Conservation (phyloP, 495 filamentous ascomycete species). For the Halenospora varia region DNA sequence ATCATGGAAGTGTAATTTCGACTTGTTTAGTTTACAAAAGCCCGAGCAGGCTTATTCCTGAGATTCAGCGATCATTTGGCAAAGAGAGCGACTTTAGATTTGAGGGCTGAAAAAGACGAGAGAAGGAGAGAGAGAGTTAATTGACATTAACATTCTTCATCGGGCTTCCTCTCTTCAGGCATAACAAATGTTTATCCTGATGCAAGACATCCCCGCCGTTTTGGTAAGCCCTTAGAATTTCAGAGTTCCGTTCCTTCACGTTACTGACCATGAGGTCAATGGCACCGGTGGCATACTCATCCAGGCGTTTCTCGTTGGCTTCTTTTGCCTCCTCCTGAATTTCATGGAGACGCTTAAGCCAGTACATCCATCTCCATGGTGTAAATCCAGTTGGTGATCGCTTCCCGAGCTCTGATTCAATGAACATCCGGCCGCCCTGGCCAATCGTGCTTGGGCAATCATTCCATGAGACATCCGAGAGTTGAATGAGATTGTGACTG, state of each 20-base stretch:
- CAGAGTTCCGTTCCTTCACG: neutral
- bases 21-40: neutral
- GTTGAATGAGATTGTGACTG: slow-evolving; percentile 14
- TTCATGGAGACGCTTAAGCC: slow-evolving; percentile 21
- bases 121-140: neutral
- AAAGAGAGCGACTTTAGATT: neutral
- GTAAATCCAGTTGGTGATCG: slow-evolving; percentile 14
- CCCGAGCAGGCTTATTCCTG: neutral
- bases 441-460: slow-evolving; percentile 13
- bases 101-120: neutral
- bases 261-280: neutral
- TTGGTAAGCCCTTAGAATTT: neutral
- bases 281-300: neutral
- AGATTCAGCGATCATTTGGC: neutral
- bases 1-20: neutral
- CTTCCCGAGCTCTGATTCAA: slow-evolving; percentile 8
- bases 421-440: slow-evolving; percentile 8
- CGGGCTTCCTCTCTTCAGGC: neutral
- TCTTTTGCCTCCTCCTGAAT: slow-evolving; percentile 3
- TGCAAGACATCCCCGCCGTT: neutral
- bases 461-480: slow-evolving; percentile 8
- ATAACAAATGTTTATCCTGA: neutral
- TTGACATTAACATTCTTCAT: neutral
- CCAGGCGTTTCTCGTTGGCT: slow-evolving; percentile 8
- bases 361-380: slow-evolving; percentile 21